Evolutionary conservation across 2,329 filamentous ascomycete species (phyloP), one percentile per base, ranked within the genome.

Genomic region (Exophiala alcalophila): DNA sequence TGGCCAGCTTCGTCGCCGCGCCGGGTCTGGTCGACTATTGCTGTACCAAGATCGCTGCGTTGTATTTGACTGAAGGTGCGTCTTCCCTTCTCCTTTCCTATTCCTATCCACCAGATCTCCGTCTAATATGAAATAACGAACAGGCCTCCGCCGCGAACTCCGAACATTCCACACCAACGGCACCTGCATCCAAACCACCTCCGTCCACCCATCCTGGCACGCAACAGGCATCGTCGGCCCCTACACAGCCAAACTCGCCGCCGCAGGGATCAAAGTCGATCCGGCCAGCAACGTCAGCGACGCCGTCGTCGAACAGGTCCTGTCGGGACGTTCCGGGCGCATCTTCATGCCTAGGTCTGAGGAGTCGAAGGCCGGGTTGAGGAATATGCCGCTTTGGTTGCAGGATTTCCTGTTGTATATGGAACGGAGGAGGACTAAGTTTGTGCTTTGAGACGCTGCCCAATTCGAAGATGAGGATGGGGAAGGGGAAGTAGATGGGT

Each of bases 11-110:
- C 64, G 53, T 79, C 5, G 68, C 74, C 1, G 73, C 78, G 0
- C 77, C 83, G 3, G 73, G 73, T 54, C 76, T 86, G 70, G 75
- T 81, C 25, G 82, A 86, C 64, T 88, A 88, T 64, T 69, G 72
- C 2, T 72, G 78, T 5, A 76, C 73, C 51, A 88, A 88, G 65
- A 76, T 82, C 1, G 82, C 79, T 0, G 76, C 80, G 1, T 60
- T 84, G 15, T 67, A 77, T 2, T 82, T 88, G 61, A 82, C 87
- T 57, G 82, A 88, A 59, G 83, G 71, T 49, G 28, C 25, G 41
- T 15, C 5, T 8, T n/a, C 30, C 37, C 24, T 21, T 3, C n/a
- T n/a, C n/a, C 27, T 28, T 24, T 26, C 15, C 2, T 26, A 38
- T 10, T 8, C 29, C n/a, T 31, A 5, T 6, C 5, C 3, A 15